These are phyloP conservation scores for Botrytis galanthina DNA, from an alignment of 2,329 filamentous ascomycete species.

Conservation along the genomic window DNA sequence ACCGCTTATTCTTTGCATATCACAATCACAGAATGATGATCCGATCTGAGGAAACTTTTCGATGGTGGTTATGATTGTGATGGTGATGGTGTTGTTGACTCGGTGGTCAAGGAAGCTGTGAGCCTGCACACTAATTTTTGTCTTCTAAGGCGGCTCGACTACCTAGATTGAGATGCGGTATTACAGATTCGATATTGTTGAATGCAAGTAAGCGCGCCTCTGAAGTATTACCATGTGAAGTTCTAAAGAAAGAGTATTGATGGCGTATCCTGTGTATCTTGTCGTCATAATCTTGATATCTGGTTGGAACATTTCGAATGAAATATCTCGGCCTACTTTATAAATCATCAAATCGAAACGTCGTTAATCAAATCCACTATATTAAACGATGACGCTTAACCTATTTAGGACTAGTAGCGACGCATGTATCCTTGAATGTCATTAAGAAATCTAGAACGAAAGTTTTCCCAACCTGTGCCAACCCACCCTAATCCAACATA, in stretches of 20 bases:
- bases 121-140: conserved; percentile 3
- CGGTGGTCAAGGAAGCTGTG: background rate
- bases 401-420: background rate
- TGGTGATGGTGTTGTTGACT: background rate
- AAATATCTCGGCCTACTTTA: background rate
- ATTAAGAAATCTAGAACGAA: conserved; percentile 12
- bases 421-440: background rate
- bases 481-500: background rate
- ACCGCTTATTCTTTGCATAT: background rate
- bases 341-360: conserved; percentile 5
- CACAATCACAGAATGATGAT: conserved; percentile 9
- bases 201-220: conserved; percentile 1
- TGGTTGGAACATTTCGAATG: background rate
- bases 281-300: background rate
- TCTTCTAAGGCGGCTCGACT: background rate
- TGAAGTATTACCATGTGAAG: background rate
- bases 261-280: background rate
- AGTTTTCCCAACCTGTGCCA: background rate
- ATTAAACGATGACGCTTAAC: background rate
- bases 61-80: background rate
- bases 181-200: background rate
- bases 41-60: background rate
- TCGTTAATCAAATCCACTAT: conserved; percentile 16
- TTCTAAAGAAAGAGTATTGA: background rate
- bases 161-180: background rate